Conservation (phyloP, 176 grass and related monocot genomes). For the Zoysia japonica region DNA sequence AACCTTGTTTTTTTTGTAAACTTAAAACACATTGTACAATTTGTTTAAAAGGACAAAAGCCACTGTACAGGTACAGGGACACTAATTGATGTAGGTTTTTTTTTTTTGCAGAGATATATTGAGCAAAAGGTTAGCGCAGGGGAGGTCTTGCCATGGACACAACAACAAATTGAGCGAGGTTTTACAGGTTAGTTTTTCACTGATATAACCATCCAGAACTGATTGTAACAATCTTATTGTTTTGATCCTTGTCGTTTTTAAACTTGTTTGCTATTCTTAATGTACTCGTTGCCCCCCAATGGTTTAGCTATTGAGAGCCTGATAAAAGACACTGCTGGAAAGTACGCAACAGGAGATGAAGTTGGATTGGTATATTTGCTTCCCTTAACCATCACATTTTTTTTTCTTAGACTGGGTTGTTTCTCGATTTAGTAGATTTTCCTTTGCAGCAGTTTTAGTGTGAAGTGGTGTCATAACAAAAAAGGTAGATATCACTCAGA, state of each 20-base stretch:
- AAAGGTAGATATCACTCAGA: neutral
- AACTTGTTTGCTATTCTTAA: conserved; percentile 2
- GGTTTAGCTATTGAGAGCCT: conserved; percentile 69
- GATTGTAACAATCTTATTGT: neutral
- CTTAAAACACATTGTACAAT: conserved; percentile 4
- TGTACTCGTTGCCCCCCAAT: conserved; percentile 14
- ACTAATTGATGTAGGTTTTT: conserved; percentile 14
- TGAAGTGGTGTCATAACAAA: neutral
- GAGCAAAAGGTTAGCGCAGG: conserved; percentile 47
- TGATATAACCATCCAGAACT: neutral
- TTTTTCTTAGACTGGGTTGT: neutral
- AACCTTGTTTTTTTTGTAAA: conserved; percentile 6
- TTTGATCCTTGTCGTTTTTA: neutral
- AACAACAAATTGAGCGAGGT: conserved; percentile 55
- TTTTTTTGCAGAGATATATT: conserved; percentile 50
- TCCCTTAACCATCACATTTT: neutral
- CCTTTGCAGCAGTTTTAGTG: neutral
- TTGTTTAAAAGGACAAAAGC: conserved; percentile 13
- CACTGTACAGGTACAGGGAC: neutral
- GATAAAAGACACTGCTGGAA: conserved; percentile 60
- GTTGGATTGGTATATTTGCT: conserved; percentile 60
- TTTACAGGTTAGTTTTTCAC: conserved; percentile 48
- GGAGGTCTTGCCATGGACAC: conserved; percentile 38
- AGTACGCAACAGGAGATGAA: conserved; percentile 80
- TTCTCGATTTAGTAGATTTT: neutral